These are phyloP conservation scores for Yarrowia bubula DNA, from an alignment of 805 yeast species.

Conservation along the genomic window DNA sequence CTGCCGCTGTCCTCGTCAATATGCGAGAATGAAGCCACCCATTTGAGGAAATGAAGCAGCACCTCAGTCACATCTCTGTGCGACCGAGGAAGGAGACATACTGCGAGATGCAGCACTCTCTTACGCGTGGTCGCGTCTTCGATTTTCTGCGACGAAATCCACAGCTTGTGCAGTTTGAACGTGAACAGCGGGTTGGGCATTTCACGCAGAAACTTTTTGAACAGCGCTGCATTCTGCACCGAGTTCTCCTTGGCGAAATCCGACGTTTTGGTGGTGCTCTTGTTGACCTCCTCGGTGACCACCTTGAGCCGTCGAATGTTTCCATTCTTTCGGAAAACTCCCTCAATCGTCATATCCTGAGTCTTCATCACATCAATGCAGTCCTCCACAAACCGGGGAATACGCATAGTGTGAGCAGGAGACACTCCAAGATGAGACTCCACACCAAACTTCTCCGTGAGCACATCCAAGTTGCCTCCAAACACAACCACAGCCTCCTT, in stretches of 20 bases:
- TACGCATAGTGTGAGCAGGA: conserved; percentile 64
- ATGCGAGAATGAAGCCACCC: conserved; percentile 95
- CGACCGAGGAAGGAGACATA: conserved; percentile 74
- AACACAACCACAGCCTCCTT: conserved; percentile 51
- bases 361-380: conserved; percentile 76
- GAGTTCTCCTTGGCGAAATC: conserved; percentile 74
- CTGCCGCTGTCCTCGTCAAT: conserved; percentile 88
- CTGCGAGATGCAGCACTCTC: conserved; percentile 58
- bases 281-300: conserved; percentile 69
- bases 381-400: conserved; percentile 87
- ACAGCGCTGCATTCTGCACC: conserved; percentile 86
- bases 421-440: conserved; percentile 85
- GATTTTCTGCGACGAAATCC: conserved; percentile 54
- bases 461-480: conserved; percentile 68
- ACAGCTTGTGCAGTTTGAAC: conserved; percentile 66
- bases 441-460: conserved; percentile 70
- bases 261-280: conserved; percentile 67
- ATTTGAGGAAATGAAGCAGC: conserved; percentile 75
- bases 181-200: conserved; percentile 90
- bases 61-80: conserved; percentile 88
- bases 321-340: conserved; percentile 94
- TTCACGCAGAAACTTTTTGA: conserved; percentile 88
- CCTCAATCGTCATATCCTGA: conserved; percentile 92
- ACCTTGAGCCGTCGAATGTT: conserved; percentile 79
- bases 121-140: conserved; percentile 48